These are phyloP conservation scores for Suillus weaverae DNA, from an alignment of 768 basidiomycete genomes.

Conservation along the genomic window DNA sequence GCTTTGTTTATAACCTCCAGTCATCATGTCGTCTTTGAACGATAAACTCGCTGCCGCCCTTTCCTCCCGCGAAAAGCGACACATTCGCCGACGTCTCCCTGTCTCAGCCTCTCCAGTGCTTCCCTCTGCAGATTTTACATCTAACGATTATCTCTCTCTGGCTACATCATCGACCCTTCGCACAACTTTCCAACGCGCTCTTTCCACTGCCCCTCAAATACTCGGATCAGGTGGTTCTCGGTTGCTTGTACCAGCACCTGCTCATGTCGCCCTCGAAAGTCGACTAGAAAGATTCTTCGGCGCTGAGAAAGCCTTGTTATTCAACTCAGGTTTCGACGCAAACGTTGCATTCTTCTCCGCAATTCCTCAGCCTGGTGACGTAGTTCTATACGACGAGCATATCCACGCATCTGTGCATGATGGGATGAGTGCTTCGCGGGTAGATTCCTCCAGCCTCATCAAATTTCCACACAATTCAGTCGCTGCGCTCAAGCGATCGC, in stretches of 20 bases:
- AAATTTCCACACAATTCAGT: constrained; percentile 78
- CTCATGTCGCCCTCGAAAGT: constrained; percentile 68
- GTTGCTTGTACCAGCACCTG: constrained; percentile 61
- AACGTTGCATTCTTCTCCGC: constrained; percentile 85
- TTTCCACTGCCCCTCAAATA: constrained; percentile 51
- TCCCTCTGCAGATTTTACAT: constrained; percentile 66
- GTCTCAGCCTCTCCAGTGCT: constrained; percentile 34
- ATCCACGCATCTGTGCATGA: constrained; percentile 93
- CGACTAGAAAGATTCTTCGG: constrained; percentile 66
- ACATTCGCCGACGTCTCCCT: constrained; percentile 71
- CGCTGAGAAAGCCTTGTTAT: constrained; percentile 68
- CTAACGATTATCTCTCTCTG: constrained; percentile 92
- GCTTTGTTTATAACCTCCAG: neutral
- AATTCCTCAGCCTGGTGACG: constrained; percentile 76
- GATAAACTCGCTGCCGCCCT: constrained; percentile 53
- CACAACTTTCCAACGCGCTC: constrained; percentile 53
- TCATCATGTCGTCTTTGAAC: constrained; percentile 32
- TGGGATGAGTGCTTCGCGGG: constrained; percentile 71
- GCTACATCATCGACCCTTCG: constrained; percentile 60
- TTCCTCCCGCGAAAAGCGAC: constrained; percentile 60
- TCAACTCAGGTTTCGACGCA: constrained; percentile 93
- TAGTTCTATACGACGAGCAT: constrained; percentile 79
- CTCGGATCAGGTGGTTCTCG: constrained; percentile 89
- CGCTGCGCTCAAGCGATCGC: constrained; percentile 41
- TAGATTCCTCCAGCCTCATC: constrained; percentile 35